Evolutionary conservation across 2,329 filamentous ascomycete genomes (phyloP), one percentile per base, ranked within the genome.

Genomic region (Byssochlamys sp.): DNA sequence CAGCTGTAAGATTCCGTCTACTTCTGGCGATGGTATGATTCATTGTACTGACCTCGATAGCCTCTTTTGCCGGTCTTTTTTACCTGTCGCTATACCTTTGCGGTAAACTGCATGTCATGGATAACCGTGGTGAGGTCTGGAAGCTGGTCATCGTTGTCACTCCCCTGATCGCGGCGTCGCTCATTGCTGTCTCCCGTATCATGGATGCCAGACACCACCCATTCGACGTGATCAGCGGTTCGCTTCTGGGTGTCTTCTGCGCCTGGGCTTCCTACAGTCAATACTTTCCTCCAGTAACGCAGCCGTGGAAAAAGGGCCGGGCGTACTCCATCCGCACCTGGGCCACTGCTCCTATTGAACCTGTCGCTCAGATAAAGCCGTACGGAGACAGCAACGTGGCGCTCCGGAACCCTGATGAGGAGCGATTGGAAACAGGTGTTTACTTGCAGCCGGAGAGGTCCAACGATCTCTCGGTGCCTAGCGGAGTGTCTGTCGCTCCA

Each of bases 141-240:
- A 83, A 83, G 64, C 71, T 79, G 1, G 75, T 83, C 57, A 65
- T 84, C 25, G 76, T 83, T 45, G 70, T 82, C 59, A 70, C 80
- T 3, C 82, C 82, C 1, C 74, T 77, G 9, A 73, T 84, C 14
- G 80, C 74, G 25, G 82, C 82, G 19, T 75, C 76, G 10, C 73
- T 84, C 49, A 75, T 84, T 55, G 80, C 81, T 4, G 78, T 80
- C 39, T 79, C 78, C 12, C 78, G 82, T 51, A 84, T 84, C 57
- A 84, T 84, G 81, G 82, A 84, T 62, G 81, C 81, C 25, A 77
- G 82, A 14, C 82, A 84, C 58, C 82, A 84, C 62, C 81, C 81
- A 0, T 84, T 84, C 66, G 82, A 84, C 61, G 82, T 84, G 29
- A 74, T 84, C 48, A 78, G 77, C 11, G 82, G 82, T 7, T 80